Base-by-base conservation (phyloP, 1,284 basidiomycete species). In the Leccinum griseonigrum region DNA sequence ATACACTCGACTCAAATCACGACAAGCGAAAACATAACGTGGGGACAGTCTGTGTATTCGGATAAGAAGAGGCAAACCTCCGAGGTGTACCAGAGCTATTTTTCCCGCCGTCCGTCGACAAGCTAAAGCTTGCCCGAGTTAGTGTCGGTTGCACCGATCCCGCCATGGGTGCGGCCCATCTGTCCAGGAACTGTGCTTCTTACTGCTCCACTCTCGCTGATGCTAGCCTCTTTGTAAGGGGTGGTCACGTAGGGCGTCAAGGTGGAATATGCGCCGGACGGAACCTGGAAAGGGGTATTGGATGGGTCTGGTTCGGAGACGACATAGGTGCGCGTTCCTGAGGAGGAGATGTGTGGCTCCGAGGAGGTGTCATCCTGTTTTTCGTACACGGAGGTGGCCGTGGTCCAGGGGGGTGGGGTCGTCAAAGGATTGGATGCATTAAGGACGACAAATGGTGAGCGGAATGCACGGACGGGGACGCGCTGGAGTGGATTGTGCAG, bases 271-370 rank as follows among this genome's bases (percentile, higher is more conserved):
- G 87, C 87, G 64, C 88, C 87, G 10, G 83, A 81, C 3, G 88
- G 88, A 38, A 90, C 86, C 64, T 81, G 76, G 68, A 88, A 88
- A 28, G 82, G 81, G 52, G 78, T 81, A 61, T 84, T 70, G 58
- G 82, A 76, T 43, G 81, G 79, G 71, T 87, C 85, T 34, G 87
- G 87, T 66, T 86, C 79, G 50, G 85, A 87, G 65, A 88, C 87
- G 65, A 89, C 85, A 68, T 89, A 86, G 60, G 82, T 85, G 64
- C 81, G 83, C 34, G 79, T 75, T 52, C 83, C 81, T 29, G 75
- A 69, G 40, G 74, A 71, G 16, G 79, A 75, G n/a, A 74, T 22
- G 58, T 77, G 69, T 1, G 83, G 81, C 64, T 87, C 84, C 31
- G 80, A 70, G 32, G 78, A 77, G 68, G 74, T 71, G 64, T 86